Evolutionary conservation across 768 basidiomycete genomes (phyloP), one percentile per base, ranked within the genome.

Genomic region (Exsudoporus frostii): DNA sequence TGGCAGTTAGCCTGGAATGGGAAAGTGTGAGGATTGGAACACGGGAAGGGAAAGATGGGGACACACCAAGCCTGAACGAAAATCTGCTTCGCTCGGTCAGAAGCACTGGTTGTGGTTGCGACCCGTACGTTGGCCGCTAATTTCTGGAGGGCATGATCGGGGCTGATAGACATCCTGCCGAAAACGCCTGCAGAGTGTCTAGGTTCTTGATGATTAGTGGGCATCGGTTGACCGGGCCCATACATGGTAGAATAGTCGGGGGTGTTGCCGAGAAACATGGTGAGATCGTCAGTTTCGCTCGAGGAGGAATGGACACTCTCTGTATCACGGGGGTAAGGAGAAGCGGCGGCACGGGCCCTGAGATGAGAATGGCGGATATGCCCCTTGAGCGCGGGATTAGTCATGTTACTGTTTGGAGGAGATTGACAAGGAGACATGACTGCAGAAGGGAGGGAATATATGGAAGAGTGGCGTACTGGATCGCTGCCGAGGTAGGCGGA

Each of bases 21-120:
- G 32, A 44, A 52, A 13, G 34, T 38, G 58, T 65, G 59, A 69
- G 59, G 54, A 42, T 54, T 20, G 51, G 48, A 59, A 27, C 10
- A 45, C 33, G 38, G 53, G 47, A 59, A 57, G 55, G 59, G 50
- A 60, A 65, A 56, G 24, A 49, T 17, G 43, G 45, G 45, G 55
- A 78, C 85, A 59, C 59, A 92, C 92, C 92, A 94, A 51, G 90
- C 90, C 71, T 93, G 92, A 19, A 93, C 91, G 64, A 94, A 94
- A 63, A 92, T 92, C 72, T 92, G 90, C 64, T 92, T 92, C 48
- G 92, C 91, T 64, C 92, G 75, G 70, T 94, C 92, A 11, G 91
- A 92, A 46, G 92, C 91, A 64, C 88, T 92, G 36, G 91, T 92
- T 8, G 91, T 94, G 3, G 91, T 93, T 13, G 92, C 92, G 40